Base-by-base conservation (phyloP, 208 protist species). In the Crithidia thermophila region DNA sequence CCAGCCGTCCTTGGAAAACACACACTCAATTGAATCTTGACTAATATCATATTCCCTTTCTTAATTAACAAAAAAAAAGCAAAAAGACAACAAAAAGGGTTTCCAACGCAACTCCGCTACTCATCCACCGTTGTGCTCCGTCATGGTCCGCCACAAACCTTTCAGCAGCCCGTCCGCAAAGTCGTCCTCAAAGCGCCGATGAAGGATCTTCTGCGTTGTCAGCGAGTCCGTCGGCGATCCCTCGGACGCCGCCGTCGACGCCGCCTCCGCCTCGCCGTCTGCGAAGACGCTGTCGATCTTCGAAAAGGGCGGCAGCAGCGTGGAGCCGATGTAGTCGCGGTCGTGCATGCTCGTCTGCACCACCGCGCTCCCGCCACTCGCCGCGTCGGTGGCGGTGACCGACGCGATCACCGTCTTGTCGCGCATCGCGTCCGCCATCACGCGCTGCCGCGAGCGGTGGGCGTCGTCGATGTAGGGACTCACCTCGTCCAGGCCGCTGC, bases 231-330 rank as follows among this genome's bases (percentile, higher is more conserved):
- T 23, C 5, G 28, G 52, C 25, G n/a, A n/a, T n/a, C n/a, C n/a
- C n/a, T n/a, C n/a, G n/a, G n/a, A n/a, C n/a, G n/a, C n/a, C n/a
- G n/a, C n/a, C n/a, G n/a, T n/a, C n/a, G n/a, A n/a, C n/a, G n/a
- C n/a, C n/a, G 66, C 36, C 10, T 58, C 46, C 13, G 31, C 46
- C 3, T 23, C 34, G 2, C 21, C 33, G 0, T 9, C 33, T 13
- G 66, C 3, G 18, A 72, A 72, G 0, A 31, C 11, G 14, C 20
- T 13, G 47, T 72, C 67, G 7, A 72, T 59, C 49, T 50, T 72
- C 23, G 13, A 1, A 39, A 52, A 65, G 14, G 67, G 67, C 39
- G 67, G 67, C 16, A 65, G 14, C 46, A 72, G 37, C 36, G 45
- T 30, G 0, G 57, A 28, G 10, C 57, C 57, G 18, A 72, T 51